Percentiles rank a stretch among this genome's conserved stretches.
Conservation (phyloP, 805 yeast genomes). For the Debaryomyces tyrocola region DNA sequence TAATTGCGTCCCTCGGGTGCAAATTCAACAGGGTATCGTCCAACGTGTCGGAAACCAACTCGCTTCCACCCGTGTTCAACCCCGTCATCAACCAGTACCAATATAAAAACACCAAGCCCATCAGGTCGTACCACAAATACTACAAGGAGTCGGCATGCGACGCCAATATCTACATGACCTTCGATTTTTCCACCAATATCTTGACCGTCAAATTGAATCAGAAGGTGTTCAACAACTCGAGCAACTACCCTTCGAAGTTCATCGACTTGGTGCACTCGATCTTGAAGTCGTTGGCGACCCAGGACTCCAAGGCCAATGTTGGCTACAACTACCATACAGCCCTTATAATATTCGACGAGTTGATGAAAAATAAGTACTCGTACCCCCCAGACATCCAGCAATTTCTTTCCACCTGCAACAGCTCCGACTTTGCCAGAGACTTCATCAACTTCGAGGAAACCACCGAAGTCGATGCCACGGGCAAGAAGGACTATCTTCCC, state of each 20-base stretch:
- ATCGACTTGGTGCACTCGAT: slow-evolving; percentile 3
- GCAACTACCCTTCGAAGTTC: slow-evolving; percentile 10
- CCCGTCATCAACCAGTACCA: slow-evolving; percentile 8
- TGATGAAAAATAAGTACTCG: slow-evolving; percentile 13
- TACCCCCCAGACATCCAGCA: slow-evolving; percentile 18
- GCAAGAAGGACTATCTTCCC: background rate
- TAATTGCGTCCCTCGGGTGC: slow-evolving; percentile 33
- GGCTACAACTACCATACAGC: slow-evolving; percentile 21
- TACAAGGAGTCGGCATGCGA: slow-evolving; percentile 11
- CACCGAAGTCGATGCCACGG: background rate
- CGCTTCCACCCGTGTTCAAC: slow-evolving; percentile 8
- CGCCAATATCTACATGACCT: slow-evolving; percentile 16
- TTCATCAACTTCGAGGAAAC: slow-evolving; percentile 25
- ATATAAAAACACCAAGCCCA: slow-evolving; percentile 18
- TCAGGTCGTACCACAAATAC: slow-evolving; percentile 24
- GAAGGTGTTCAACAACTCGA: slow-evolving; percentile 9
- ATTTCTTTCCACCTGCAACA: slow-evolving; percentile 17
- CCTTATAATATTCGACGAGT: slow-evolving; percentile 22
- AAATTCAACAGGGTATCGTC: slow-evolving; percentile 29
- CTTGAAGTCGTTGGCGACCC: slow-evolving; percentile 4
- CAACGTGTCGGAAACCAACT: slow-evolving; percentile 28
- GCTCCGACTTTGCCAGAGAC: slow-evolving; percentile 28
- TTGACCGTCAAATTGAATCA: slow-evolving; percentile 25
- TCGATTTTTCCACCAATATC: slow-evolving; percentile 13
- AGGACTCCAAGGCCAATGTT: slow-evolving; percentile 2